phyloP scores from a whole-genome alignment of 306 rosid species.

The Quercus dentata region DNA sequence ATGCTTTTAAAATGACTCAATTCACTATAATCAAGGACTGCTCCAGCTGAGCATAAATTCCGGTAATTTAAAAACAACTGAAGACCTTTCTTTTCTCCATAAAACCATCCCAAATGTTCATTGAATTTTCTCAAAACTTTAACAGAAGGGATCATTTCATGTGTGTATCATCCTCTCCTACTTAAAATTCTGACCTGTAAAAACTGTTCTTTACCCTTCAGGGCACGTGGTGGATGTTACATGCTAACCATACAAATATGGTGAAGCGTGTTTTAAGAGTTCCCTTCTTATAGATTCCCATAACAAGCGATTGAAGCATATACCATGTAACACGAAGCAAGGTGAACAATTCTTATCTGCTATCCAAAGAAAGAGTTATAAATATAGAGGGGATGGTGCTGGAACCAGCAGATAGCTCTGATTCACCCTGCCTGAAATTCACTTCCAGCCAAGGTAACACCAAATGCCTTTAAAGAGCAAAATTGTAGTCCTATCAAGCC shows the following conservation, averaged over 20 bases:
- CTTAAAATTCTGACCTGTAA: neutral
- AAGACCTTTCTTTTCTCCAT: neutral
- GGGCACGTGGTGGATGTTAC: neutral
- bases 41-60: neutral
- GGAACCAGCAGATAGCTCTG: neutral
- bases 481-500: neutral
- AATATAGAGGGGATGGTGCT: neutral
- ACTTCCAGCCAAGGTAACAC: neutral
- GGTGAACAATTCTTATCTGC: slow-evolving; percentile 14
- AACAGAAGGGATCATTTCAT: neutral
- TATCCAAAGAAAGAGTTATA: neutral
- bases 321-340: neutral
- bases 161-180: neutral
- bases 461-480: neutral
- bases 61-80: neutral
- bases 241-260: neutral
- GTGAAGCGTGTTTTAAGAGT: neutral
- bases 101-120: no score
- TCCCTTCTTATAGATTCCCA: neutral
- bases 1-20: neutral
- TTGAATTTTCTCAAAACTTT: neutral
- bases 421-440: neutral
- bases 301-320: neutral
- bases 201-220: neutral
- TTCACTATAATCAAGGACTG: neutral